phyloP scores from a whole-genome alignment of 1,284 basidiomycete species.

The Porogramme epimiltina region DNA sequence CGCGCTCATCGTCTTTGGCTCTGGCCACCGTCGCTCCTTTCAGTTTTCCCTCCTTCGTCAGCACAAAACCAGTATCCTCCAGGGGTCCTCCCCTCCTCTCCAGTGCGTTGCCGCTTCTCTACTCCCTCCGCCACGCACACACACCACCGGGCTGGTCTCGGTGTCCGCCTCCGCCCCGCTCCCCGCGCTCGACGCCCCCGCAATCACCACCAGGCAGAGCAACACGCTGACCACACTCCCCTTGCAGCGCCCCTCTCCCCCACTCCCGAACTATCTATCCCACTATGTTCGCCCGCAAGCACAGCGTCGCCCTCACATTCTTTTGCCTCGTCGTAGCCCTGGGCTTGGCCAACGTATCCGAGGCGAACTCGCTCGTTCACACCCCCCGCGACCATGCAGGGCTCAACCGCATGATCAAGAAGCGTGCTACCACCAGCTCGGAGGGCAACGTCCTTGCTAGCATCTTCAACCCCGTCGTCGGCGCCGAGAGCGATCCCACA shows the following conservation, averaged over 20 bases:
- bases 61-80: slow-evolving; percentile 15
- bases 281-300: slow-evolving; percentile 46
- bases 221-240: slow-evolving; percentile 8
- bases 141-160: slow-evolving; percentile 23
- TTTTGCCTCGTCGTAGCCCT: slow-evolving; percentile 58
- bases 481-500: slow-evolving; percentile 24
- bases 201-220: slow-evolving; percentile 1
- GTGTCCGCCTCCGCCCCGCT: slow-evolving; percentile 6
- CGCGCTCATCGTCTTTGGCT: slow-evolving; percentile 16
- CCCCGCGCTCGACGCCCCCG: not conserved
- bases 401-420: slow-evolving; percentile 69
- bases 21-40: slow-evolving; percentile 24
- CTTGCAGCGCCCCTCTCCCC: slow-evolving; percentile 14
- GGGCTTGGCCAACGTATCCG: slow-evolving; percentile 42
- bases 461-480: slow-evolving; percentile 18
- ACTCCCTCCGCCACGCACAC: slow-evolving; percentile 1
- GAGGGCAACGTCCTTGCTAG: slow-evolving; percentile 6
- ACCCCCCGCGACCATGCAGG: slow-evolving; percentile 53
- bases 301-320: slow-evolving; percentile 58
- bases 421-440: slow-evolving; percentile 47
- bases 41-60: slow-evolving; percentile 19
- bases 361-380: slow-evolving; percentile 48
- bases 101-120: slow-evolving; percentile 17
- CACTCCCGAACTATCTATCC: slow-evolving; percentile 14
- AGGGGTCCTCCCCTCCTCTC: slow-evolving; percentile 19